Conservation (phyloP, 345 rosid genomes). For the Camelina neglecta region DNA sequence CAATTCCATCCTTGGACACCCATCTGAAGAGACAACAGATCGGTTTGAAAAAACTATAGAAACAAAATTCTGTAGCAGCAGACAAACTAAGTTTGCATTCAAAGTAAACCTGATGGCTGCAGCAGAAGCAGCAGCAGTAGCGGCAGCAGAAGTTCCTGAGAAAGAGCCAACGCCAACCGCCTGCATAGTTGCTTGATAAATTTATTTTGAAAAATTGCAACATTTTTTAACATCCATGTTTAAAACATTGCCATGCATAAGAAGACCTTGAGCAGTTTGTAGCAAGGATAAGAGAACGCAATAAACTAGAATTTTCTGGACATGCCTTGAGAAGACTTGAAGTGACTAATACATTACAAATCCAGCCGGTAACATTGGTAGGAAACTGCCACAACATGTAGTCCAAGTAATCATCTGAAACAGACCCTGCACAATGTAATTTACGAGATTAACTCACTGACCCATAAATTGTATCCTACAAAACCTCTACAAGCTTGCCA, state of each 20-base stretch:
- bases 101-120: conserved; percentile 65
- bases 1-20: conserved; percentile 99
- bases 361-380: conserved; percentile 96
- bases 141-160: conserved; percentile 84
- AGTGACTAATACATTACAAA: conserved; percentile 86
- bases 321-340: conserved; percentile 97
- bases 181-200: conserved; percentile 50
- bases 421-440: conserved; percentile 64
- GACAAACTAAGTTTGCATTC: conserved; percentile 6
- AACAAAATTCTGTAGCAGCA: conserved; percentile 5
- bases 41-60: background rate
- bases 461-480: background rate
- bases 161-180: conserved; percentile 94
- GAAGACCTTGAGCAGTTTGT: conserved; percentile 28
- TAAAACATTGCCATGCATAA: background rate
- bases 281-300: background rate
- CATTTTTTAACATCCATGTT: background rate
- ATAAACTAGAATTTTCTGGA: background rate
- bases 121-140: conserved; percentile 87
- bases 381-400: conserved; percentile 94
- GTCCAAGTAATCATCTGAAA: conserved; percentile 91
- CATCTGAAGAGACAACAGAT: conserved; percentile 64
- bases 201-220: background rate
- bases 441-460: conserved; percentile 8
- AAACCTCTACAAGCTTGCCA: background rate